Conservation (phyloP, 345 rosid genomes). For the Populus pruinosa region DNA sequence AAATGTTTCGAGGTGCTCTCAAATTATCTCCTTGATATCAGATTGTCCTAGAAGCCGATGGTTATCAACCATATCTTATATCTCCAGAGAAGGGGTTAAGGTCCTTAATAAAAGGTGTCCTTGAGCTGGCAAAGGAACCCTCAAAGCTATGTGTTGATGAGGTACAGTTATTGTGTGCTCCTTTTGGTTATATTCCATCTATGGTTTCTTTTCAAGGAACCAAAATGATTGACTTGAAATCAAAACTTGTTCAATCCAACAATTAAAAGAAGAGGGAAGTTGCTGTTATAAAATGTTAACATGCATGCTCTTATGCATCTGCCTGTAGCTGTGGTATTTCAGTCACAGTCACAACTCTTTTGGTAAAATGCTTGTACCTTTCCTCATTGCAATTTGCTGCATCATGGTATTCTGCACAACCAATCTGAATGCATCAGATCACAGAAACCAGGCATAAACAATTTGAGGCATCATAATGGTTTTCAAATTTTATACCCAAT, state of each 20-base stretch:
- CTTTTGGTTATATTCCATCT: not conserved
- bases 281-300: not conserved
- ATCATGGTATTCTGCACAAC: not conserved
- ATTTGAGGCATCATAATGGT: not conserved
- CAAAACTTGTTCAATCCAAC: not conserved
- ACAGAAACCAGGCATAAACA: not conserved
- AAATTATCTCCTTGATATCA: constrained; percentile 27
- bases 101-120: constrained; percentile 90
- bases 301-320: not conserved
- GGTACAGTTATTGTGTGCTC: constrained; percentile 40
- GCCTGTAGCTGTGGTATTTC: not conserved
- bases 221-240: not conserved
- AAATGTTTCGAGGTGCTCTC: constrained; percentile 3
- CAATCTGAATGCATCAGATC: not conserved
- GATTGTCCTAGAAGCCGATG: constrained; percentile 98
- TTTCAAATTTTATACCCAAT: not conserved
- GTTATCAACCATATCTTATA: constrained; percentile 98
- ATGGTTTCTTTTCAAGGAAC: not conserved
- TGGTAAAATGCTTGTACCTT: constrained; percentile 1
- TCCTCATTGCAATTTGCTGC: not conserved
- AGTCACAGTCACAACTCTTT: not conserved
- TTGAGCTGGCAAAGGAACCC: constrained; percentile 97
- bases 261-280: not conserved
- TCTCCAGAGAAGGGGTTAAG: constrained; percentile 99
- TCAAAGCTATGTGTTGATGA: constrained; percentile 93